These are phyloP conservation scores for Citrus maxima DNA, from an alignment of 345 rosid species.

Conservation along the genomic window DNA sequence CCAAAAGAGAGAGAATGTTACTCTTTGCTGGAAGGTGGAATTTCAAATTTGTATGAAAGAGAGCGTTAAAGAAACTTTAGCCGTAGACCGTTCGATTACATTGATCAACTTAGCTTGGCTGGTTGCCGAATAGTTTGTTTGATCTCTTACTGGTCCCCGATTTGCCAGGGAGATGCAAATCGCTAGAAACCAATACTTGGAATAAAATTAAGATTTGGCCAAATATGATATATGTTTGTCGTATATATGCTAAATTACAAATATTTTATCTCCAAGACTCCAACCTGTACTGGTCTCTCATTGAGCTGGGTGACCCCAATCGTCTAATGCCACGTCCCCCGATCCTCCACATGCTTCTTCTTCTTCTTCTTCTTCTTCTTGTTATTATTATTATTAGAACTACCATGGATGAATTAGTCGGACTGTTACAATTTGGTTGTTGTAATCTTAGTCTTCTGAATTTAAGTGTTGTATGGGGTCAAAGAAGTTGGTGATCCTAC, in stretches of 20 bases:
- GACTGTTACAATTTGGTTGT: neutral
- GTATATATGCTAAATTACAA: neutral
- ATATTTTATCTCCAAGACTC: neutral
- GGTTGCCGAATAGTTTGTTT: neutral
- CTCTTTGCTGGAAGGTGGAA: too few relatives aligned
- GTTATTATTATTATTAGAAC: too few relatives aligned
- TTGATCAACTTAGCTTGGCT: neutral
- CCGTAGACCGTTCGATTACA: neutral
- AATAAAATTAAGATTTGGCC: slow-evolving; percentile 18
- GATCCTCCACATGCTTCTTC: neutral
- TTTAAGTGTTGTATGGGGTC: neutral
- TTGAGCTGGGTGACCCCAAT: slow-evolving; percentile 1
- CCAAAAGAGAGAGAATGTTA: too few relatives aligned
- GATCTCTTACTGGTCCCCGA: neutral
- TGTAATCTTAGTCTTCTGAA: neutral
- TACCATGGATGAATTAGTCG: neutral
- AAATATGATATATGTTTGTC: slow-evolving; percentile 16
- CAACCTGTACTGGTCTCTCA: slow-evolving; percentile 7
- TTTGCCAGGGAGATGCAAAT: neutral
- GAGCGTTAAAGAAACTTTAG: neutral
- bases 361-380: neutral
- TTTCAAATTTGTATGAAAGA: too few relatives aligned
- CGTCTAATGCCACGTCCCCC: neutral
- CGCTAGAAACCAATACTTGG: slow-evolving; percentile 12
- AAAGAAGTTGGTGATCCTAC: neutral